Evolutionary conservation across 768 basidiomycete species (phyloP).

Genomic region (Rhodocollybia butyracea): DNA sequence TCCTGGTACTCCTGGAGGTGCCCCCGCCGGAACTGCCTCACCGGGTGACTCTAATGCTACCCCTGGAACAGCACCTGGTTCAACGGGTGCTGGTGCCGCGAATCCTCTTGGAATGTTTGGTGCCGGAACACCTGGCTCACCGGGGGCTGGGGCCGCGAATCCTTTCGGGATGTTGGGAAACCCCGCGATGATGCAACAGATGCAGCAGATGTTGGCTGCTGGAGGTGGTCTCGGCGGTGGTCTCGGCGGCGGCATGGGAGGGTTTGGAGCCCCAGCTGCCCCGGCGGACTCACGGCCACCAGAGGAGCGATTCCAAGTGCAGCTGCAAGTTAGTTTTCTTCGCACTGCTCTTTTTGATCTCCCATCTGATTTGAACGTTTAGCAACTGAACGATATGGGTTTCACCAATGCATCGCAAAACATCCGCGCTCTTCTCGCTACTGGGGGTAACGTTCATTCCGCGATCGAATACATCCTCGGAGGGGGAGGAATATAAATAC

Average conservation of each 20-base stretch:
- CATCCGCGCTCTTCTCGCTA: slow-evolving; percentile 83
- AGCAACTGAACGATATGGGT: slow-evolving; percentile 96
- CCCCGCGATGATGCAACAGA: slow-evolving; percentile 43
- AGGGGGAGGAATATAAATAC: slow-evolving; percentile 63
- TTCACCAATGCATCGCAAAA: slow-evolving; percentile 89
- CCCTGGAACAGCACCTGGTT: slow-evolving; percentile 16
- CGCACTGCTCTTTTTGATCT: not conserved
- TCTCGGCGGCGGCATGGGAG: slow-evolving; percentile 25
- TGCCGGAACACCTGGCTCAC: slow-evolving; percentile 14
- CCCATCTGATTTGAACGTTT: slow-evolving; percentile 1
- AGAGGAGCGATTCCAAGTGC: slow-evolving; percentile 90
- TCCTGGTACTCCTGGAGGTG: slow-evolving; percentile 52
- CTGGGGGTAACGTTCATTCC: slow-evolving; percentile 88
- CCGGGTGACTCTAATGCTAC: not conserved
- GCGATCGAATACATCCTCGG: slow-evolving; percentile 91
- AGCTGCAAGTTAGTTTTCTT: slow-evolving; percentile 59
- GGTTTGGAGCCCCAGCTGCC: slow-evolving; percentile 28
- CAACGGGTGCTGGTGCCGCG: slow-evolving; percentile 10
- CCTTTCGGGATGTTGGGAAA: slow-evolving; percentile 31
- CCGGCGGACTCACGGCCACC: slow-evolving; percentile 73
- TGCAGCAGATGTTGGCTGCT: slow-evolving; percentile 25
- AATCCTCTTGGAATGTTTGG: no score
- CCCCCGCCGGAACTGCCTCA: slow-evolving; percentile 43
- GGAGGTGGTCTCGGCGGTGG: slow-evolving; percentile 11
- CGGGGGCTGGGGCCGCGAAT: slow-evolving; percentile 21